Conservation (phyloP, 2,329 filamentous ascomycete species). For the Chaetomiaceae sp. region DNA sequence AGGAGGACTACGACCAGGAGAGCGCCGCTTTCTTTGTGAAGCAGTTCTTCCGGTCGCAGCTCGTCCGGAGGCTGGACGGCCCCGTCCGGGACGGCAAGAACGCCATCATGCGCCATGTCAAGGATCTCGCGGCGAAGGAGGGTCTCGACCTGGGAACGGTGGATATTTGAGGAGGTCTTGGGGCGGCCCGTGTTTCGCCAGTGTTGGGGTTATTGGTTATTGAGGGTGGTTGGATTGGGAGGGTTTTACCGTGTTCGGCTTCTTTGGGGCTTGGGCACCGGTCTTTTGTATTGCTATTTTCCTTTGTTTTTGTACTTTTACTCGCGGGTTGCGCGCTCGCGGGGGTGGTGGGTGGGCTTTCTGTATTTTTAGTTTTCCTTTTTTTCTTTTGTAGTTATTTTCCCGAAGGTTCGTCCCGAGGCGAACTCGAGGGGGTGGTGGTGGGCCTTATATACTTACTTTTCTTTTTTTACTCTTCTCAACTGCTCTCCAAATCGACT, state of each 20-base stretch:
- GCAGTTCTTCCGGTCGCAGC: background rate
- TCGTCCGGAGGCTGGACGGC: background rate
- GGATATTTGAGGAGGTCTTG: background rate
- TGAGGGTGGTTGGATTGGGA: background rate
- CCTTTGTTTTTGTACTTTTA: too few species aligned
- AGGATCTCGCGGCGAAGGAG: slow-evolving; percentile 1
- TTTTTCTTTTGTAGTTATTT: background rate
- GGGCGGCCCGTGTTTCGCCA: too few species aligned
- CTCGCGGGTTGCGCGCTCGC: background rate
- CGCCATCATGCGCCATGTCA: background rate
- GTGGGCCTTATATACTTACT: too few species aligned
- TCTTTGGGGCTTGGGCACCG: too few species aligned
- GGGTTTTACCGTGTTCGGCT: too few species aligned
- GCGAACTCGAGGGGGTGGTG: too few species aligned
- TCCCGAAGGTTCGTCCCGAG: too few species aligned
- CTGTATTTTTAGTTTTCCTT: background rate
- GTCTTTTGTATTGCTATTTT: too few species aligned
- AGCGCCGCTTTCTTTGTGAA: background rate
- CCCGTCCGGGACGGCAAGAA: background rate
- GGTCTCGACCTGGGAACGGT: background rate
- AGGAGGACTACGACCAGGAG: background rate
- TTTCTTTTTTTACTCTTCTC: too few species aligned
- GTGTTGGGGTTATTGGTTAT: too few species aligned
- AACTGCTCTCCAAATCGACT: too few species aligned
- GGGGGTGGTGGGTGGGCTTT: slow-evolving; percentile 4